phyloP scores from a whole-genome alignment of 2,329 filamentous ascomycete species.

The Xylariomycetidae sp. region DNA sequence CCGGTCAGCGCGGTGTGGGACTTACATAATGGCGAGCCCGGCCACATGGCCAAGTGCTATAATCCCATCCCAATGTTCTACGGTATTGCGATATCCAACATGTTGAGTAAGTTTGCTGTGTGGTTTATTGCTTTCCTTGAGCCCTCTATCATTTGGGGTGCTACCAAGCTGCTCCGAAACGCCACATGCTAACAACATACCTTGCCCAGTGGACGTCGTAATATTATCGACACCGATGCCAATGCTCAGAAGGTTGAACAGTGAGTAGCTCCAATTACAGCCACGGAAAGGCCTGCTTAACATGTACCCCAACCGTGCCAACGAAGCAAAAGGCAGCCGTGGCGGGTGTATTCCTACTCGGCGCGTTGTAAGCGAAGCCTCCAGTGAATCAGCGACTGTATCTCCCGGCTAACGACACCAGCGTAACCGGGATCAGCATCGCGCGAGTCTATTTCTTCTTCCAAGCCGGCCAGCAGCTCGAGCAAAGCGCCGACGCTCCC shows the following conservation, averaged over 20 bases:
- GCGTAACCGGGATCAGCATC: conserved; percentile 4
- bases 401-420: no score
- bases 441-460: conserved; percentile 7
- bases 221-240: conserved; percentile 3
- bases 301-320: no score
- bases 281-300: no score
- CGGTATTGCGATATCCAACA: conserved; percentile 4
- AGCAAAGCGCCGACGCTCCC: not conserved
- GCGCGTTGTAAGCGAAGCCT: conserved; percentile 5
- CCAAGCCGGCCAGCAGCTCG: not conserved
- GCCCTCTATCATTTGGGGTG: no score
- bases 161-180: no score
- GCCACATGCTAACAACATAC: no score
- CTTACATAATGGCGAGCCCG: not conserved
- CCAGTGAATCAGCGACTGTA: not conserved
- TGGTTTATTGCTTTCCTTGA: no score
- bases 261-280: no score
- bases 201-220: conserved; percentile 3
- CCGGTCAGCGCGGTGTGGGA: conserved; percentile 2
- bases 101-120: no score
- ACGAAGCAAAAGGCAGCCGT: conserved; percentile 5
- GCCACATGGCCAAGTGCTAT: conserved; percentile 1
- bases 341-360: conserved; percentile 5
- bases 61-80: conserved; percentile 4
- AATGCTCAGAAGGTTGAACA: conserved; percentile 2